Evolutionary conservation across 371 early-diverging fungal species (phyloP).

Genomic region (Saksenaea vasiformis): DNA sequence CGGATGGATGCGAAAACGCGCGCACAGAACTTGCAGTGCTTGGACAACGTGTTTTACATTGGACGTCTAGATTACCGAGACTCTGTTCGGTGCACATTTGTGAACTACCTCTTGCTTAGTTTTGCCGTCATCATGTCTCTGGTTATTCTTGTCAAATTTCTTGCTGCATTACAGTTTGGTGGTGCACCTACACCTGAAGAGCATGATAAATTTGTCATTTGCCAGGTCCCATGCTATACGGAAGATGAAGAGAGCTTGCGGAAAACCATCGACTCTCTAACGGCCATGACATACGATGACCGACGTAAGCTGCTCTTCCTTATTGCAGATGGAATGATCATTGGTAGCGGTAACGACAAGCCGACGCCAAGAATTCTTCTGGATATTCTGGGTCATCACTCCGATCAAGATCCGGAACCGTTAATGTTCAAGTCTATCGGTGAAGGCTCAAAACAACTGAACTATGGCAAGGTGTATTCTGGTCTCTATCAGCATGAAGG

Average conservation of each 20-base stretch:
- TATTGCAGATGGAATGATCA: conserved; percentile 88
- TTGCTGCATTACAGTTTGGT: conserved; percentile 89
- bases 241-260: conserved; percentile 87
- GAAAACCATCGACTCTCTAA: conserved; percentile 89
- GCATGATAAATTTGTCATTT: conserved; percentile 88
- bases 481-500: conserved; percentile 82
- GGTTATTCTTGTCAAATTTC: conserved; percentile 88
- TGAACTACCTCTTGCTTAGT: conserved; percentile 83
- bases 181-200: conserved; percentile 77
- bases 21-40: conserved; percentile 54
- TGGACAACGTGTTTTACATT: conserved; percentile 80
- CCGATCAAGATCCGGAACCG: conserved; percentile 52
- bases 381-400: conserved; percentile 69
- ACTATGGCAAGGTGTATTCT: conserved; percentile 91
- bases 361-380: conserved; percentile 77
- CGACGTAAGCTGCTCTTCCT: conserved; percentile 86
- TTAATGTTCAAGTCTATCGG: conserved; percentile 85
- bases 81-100: conserved; percentile 78
- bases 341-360: conserved; percentile 74
- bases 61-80: conserved; percentile 87
- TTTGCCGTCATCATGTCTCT: conserved; percentile 77
- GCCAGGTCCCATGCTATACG: conserved; percentile 86
- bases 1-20: conserved; percentile 33
- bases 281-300: conserved; percentile 82
- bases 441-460: conserved; percentile 82